These are phyloP conservation scores for Chlorella variabilis DNA, from an alignment of 163 green algal species.

Conservation along the genomic window DNA sequence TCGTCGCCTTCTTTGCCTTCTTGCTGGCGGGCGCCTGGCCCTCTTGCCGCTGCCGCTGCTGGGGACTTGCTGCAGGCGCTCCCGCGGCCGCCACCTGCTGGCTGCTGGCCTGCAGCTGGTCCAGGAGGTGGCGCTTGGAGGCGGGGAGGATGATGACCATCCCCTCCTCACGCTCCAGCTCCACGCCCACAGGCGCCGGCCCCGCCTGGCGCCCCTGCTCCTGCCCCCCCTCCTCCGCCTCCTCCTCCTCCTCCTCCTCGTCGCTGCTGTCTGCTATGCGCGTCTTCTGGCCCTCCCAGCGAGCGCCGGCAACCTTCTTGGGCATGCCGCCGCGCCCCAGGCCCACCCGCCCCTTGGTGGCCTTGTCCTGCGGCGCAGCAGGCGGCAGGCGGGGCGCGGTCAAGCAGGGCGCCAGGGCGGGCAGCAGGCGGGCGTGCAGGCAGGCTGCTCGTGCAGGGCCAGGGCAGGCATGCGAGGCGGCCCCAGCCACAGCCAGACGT, in stretches of 20 bases:
- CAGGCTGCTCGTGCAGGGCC: background rate
- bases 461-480: background rate
- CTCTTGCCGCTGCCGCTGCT: background rate
- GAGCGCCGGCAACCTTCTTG: conserved; percentile 78
- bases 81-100: background rate
- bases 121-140: conserved; percentile 37
- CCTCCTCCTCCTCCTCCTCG: conserved; percentile 48
- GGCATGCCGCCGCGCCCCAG: conserved; percentile 69
- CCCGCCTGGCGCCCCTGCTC: conserved; percentile 3
- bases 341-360: conserved; percentile 69
- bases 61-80: background rate
- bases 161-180: conserved; percentile 29
- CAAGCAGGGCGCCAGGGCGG: background rate
- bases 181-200: background rate
- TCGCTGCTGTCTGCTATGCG: conserved; percentile 62
- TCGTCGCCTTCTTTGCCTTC: background rate
- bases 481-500: background rate
- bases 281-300: conserved; percentile 79
- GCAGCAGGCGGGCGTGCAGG: background rate
- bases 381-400: background rate
- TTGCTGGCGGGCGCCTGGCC: conserved; percentile 7
- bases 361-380: conserved; percentile 50
- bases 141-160: conserved; percentile 34
- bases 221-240: conserved; percentile 1
- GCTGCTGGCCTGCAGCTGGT: background rate